Evolutionary conservation across 2,329 filamentous ascomycete genomes (phyloP).

Genomic region (Colletotrichum caudatum): DNA sequence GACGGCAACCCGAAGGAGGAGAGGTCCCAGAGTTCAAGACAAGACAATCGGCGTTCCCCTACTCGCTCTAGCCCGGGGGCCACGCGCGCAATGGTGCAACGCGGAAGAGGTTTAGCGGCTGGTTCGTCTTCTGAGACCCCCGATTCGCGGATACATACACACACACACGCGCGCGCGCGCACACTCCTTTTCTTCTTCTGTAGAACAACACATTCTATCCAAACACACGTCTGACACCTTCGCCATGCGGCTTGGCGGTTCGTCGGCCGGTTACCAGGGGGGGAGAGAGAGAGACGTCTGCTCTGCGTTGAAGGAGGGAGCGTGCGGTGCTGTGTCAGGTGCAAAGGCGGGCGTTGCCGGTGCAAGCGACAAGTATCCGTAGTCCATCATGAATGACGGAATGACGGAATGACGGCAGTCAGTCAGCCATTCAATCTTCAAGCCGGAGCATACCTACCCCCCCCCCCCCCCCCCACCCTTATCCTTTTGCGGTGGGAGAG

Average conservation of each 20-base stretch:
- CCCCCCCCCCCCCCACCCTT: background rate
- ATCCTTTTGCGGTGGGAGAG: constrained; percentile 1
- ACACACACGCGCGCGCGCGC: background rate
- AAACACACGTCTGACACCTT: constrained; percentile 4
- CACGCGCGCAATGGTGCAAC: constrained; percentile 4
- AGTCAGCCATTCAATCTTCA: background rate
- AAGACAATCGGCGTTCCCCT: background rate
- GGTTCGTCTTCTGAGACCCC: background rate
- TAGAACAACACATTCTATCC: background rate
- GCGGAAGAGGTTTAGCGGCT: constrained; percentile 7
- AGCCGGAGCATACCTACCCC: background rate
- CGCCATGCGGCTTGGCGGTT: constrained; percentile 20
- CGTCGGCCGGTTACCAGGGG: constrained; percentile 2
- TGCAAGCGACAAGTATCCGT: background rate
- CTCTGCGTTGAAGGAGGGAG: constrained; percentile 12
- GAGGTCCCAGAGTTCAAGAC: background rate
- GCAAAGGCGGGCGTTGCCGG: background rate
- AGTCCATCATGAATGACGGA: background rate
- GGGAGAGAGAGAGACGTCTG: background rate
- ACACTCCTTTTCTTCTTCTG: background rate
- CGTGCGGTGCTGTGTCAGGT: constrained; percentile 5
- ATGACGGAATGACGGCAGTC: background rate
- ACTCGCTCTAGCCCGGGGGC: background rate
- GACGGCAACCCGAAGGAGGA: background rate
- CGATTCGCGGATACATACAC: background rate